Evolutionary conservation across 331 rosid genomes (phyloP).

Genomic region (Malus hybrid): DNA sequence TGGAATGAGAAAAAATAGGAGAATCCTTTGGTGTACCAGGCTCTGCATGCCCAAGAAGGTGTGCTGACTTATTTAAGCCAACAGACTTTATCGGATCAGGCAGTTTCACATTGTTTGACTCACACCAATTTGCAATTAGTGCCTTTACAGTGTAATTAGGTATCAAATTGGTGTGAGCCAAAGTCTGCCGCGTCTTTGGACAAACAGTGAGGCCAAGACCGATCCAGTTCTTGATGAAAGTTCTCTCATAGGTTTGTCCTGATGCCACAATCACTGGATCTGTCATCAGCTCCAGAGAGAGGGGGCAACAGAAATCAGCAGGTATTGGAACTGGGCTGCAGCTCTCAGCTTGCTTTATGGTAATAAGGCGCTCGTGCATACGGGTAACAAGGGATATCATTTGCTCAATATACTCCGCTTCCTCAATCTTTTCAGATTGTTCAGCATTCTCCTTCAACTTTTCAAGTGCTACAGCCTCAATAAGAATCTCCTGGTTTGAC

Average conservation of each 20-base stretch:
- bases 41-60: constrained; percentile 56
- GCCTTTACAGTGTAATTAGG: constrained; percentile 98
- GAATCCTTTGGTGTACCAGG: constrained; percentile 58
- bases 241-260: constrained; percentile 96
- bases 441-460: constrained; percentile 83
- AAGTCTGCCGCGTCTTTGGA: constrained; percentile 91
- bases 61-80: constrained; percentile 29
- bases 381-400: constrained; percentile 52
- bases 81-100: constrained; percentile 37
- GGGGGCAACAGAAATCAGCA: constrained; percentile 97
- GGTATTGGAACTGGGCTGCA: constrained; percentile 77
- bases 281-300: constrained; percentile 94
- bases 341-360: constrained; percentile 59
- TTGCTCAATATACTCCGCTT: constrained; percentile 70
- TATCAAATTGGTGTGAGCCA: constrained; percentile 80
- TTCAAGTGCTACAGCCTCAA: constrained; percentile 88
- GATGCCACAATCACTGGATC: constrained; percentile 99
- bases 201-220: constrained; percentile 86
- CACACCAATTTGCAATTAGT: constrained; percentile 96
- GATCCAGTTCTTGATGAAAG: constrained; percentile 88
- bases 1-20: constrained; percentile 48
- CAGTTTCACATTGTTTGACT: constrained; percentile 74
- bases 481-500: constrained; percentile 74
- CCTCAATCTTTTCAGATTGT: constrained; percentile 67
- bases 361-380: constrained; percentile 58